These are phyloP conservation scores for Euphrasia arctica DNA, from an alignment of 305 asterid species.

Conservation along the genomic window DNA sequence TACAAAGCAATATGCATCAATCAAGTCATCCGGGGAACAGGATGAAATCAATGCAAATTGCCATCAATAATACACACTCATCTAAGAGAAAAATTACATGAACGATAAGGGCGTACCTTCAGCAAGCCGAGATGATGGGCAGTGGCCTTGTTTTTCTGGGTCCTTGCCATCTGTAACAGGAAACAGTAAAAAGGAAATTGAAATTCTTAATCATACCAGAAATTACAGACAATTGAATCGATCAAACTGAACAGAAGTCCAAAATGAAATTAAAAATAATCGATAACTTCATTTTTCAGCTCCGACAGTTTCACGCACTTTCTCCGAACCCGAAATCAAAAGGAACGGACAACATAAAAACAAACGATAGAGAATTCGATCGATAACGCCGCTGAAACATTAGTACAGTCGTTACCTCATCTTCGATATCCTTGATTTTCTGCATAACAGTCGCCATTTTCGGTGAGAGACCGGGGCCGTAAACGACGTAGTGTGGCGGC, in stretches of 20 bases:
- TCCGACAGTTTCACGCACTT: constrained; percentile 1
- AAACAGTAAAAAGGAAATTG: constrained; percentile 20
- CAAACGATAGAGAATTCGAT: constrained; percentile 4
- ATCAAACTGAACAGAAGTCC: too few relatives aligned
- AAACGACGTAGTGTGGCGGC: constrained; percentile 21
- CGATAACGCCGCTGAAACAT: constrained; percentile 20
- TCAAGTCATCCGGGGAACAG: background rate
- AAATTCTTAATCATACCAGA: constrained; percentile 3
- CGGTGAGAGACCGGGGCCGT: constrained; percentile 20
- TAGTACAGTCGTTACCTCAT: constrained; percentile 57
- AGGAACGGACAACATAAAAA: background rate
- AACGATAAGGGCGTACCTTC: constrained; percentile 47
- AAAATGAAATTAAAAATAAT: too few relatives aligned
- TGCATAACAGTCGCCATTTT: constrained; percentile 93
- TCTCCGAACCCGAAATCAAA: constrained; percentile 10
- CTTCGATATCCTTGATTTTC: constrained; percentile 97
- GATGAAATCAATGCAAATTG: background rate
- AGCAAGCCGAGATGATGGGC: constrained; percentile 95
- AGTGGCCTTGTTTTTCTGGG: constrained; percentile 97
- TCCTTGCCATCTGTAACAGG: constrained; percentile 82
- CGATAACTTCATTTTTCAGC: constrained; percentile 7
- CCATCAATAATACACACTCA: constrained; percentile 10
- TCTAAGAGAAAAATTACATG: constrained; percentile 2
- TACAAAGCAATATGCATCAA: constrained; percentile 1
- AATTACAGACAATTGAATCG: background rate